phyloP scores from a whole-genome alignment of 1,139 yeast species.

The Taiozyma sp. region DNA sequence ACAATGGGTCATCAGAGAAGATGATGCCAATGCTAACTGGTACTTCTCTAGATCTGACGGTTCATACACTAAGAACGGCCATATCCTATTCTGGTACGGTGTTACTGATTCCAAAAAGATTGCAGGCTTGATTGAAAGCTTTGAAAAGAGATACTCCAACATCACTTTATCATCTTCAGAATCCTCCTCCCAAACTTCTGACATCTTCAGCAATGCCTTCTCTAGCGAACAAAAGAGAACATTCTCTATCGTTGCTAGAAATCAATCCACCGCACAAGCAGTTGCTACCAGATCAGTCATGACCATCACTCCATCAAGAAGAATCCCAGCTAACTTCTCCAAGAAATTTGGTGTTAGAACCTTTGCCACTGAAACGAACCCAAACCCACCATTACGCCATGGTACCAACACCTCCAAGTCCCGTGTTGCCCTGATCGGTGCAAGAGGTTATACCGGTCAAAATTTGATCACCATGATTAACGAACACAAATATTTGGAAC shows the following conservation, averaged over 20 bases:
- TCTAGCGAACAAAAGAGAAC: conserved; percentile 33
- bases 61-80: conserved; percentile 84
- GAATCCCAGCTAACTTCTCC: conserved; percentile 2
- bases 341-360: conserved; percentile 26
- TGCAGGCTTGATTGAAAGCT: conserved; percentile 60
- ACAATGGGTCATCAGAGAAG: conserved; percentile 89
- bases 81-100: conserved; percentile 94
- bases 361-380: conserved; percentile 44
- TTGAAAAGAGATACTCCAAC: conserved; percentile 36
- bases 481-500: conserved; percentile 80
- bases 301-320: conserved; percentile 2
- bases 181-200: conserved; percentile 13
- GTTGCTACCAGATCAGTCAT: neutral
- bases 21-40: conserved; percentile 89
- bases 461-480: conserved; percentile 84
- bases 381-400: conserved; percentile 65
- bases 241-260: conserved; percentile 26
- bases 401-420: conserved; percentile 60
- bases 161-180: conserved; percentile 12
- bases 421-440: conserved; percentile 90
- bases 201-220: conserved; percentile 38
- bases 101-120: conserved; percentile 60
- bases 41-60: conserved; percentile 93
- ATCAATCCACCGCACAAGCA: conserved; percentile 1
- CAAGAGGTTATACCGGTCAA: conserved; percentile 97